Conservation (phyloP, 352 stramenopile genomes). For the Salisapilia sapeloensis region DNA sequence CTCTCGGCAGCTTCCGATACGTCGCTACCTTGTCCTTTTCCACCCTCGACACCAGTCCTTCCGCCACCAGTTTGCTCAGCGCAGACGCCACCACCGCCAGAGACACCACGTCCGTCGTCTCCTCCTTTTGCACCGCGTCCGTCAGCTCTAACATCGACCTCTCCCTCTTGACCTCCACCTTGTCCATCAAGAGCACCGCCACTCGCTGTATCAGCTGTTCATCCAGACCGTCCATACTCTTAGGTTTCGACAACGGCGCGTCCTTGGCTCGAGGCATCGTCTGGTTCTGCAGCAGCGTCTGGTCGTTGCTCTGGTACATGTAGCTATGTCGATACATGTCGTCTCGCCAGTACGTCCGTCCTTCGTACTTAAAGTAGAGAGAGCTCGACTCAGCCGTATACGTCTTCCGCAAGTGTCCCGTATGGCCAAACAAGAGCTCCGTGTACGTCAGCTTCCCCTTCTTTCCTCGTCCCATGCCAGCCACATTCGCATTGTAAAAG, state of each 20-base stretch:
- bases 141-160: constrained; percentile 39
- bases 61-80: constrained; percentile 26
- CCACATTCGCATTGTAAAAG: no score
- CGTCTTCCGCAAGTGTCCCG: constrained; percentile 61
- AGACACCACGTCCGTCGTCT: constrained; percentile 9
- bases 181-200: constrained; percentile 23
- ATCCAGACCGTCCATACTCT: neutral
- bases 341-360: constrained; percentile 44
- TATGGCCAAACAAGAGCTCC: constrained; percentile 64
- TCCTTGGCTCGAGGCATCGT: constrained; percentile 4
- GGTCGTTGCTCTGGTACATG: constrained; percentile 26
- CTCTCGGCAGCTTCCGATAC: constrained; percentile 50
- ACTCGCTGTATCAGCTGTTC: constrained; percentile 19
- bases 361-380: constrained; percentile 60
- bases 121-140: constrained; percentile 16
- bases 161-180: constrained; percentile 35
- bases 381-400: constrained; percentile 69
- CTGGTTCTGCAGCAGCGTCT: constrained; percentile 2
- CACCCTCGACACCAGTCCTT: constrained; percentile 32
- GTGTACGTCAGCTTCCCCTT: constrained; percentile 70
- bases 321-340: constrained; percentile 69
- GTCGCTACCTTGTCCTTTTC: constrained; percentile 1
- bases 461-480: constrained; percentile 8
- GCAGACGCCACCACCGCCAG: constrained; percentile 36
- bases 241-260: constrained; percentile 2